Percentiles rank a stretch among this genome's conserved stretches.
Conservation (phyloP, 208 protist genomes). For the Tetramitus jugosus region DNA sequence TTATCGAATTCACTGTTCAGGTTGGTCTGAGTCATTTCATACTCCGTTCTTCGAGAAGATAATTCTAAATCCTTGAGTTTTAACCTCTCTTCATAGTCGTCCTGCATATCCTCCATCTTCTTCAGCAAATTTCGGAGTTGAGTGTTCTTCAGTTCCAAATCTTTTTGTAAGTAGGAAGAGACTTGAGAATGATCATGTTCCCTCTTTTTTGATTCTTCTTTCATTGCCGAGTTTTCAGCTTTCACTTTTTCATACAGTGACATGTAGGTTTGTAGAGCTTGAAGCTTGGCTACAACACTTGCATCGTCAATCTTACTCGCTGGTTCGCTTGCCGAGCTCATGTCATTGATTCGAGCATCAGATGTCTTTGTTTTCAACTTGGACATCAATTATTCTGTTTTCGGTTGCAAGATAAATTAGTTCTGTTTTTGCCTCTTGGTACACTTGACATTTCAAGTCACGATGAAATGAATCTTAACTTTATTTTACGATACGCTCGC, state of each 20-base stretch:
- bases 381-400: too few species aligned
- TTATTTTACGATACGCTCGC: too few species aligned
- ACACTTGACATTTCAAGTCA: too few species aligned
- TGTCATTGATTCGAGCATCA: too few species aligned
- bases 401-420: too few species aligned
- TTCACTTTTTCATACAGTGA: background rate
- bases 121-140: background rate
- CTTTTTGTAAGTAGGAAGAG: background rate
- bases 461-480: too few species aligned
- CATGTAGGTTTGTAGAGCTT: background rate
- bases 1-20: background rate
- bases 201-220: background rate
- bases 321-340: too few species aligned
- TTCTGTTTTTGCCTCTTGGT: too few species aligned
- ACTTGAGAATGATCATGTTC: background rate
- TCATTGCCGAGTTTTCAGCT: background rate
- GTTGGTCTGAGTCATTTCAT: background rate
- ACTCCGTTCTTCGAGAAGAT: background rate
- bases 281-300: background rate
- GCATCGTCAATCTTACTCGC: too few species aligned
- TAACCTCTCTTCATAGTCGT: background rate
- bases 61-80: background rate
- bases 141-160: background rate
- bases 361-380: too few species aligned
- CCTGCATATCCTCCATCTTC: background rate